Conservation (phyloP, 2,329 filamentous ascomycete genomes). For the Arthrinium phaeospermum region DNA sequence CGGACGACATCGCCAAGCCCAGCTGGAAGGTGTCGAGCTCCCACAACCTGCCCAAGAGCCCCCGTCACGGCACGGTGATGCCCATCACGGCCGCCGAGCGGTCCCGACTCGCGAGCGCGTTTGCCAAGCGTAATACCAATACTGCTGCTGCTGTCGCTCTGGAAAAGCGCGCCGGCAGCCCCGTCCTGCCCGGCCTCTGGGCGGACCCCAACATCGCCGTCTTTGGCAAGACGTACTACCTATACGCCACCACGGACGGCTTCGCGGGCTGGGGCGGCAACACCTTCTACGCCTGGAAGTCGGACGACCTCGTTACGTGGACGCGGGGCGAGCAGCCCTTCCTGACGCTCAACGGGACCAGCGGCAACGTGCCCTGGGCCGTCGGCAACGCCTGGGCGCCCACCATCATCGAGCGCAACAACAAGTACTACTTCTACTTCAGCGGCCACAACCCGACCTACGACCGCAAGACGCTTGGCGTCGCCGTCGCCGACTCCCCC, state of each 20-base stretch:
- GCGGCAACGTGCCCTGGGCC: conserved; percentile 66
- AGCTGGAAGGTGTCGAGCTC: conserved; percentile 52
- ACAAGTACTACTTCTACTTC: conserved; percentile 71
- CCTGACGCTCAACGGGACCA: conserved; percentile 50
- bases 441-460: conserved; percentile 57
- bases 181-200: conserved; percentile 45
- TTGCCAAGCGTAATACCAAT: conserved; percentile 31
- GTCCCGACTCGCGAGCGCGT: background rate
- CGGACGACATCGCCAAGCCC: conserved; percentile 53
- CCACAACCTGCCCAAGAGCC: conserved; percentile 54
- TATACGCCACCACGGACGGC: conserved; percentile 54
- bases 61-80: conserved; percentile 60
- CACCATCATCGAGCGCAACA: conserved; percentile 62
- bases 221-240: conserved; percentile 51
- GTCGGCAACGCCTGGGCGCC: conserved; percentile 72
- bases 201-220: conserved; percentile 55
- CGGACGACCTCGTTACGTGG: conserved; percentile 49
- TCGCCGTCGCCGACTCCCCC: conserved; percentile 60
- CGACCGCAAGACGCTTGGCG: conserved; percentile 65
- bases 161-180: conserved; percentile 35
- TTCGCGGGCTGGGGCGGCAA: conserved; percentile 51
- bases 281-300: conserved; percentile 55
- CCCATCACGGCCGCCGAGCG: conserved; percentile 53
- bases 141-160: conserved; percentile 30
- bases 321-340: conserved; percentile 47